Base-by-base conservation (phyloP, 495 filamentous ascomycete genomes). In the Lasiosphaeria miniovina region DNA sequence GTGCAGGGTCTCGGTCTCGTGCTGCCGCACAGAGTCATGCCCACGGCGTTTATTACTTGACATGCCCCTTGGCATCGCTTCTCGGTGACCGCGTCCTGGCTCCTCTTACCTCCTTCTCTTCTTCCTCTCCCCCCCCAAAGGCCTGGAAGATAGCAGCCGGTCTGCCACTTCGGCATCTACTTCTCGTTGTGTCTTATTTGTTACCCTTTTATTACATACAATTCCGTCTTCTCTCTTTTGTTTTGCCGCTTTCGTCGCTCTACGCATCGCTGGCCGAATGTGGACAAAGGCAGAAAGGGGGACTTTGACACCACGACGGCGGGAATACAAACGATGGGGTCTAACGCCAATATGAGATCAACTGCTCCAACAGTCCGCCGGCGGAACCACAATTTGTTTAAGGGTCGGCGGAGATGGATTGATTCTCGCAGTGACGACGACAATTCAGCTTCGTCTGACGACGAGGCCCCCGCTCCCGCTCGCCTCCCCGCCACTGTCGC, bases 311-410 rank as follows among this genome's bases (percentile, higher is more conserved):
- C 43, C 4, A 11, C 34, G 35, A 55, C 41, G 45, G 53, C 49
- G 49, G 58, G 49, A 35, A 35, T 9, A 3, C 32, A 41, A 24
- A 9, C 8, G 40, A 49, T 10, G 45, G 43, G 51, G 12, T 43
- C 10, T 17, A 55, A 41, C 40, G 15, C 0, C 49, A 55, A 11
- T 5, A 61, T 61, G 58, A 61, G 58, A 36, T 40, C 43, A 12
- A 61, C 58, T 50, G 52, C 43, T 45, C 58, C 58, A 55, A 32
- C 58, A 14, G 40, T 55, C 45, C 58, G 58, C 52, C 52, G 58
- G 58, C 58, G 58, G 35, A 61, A 51, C 45, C 41, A 38, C 52
- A 43, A 45, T 45, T 38, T 24, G 43, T 36, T 36, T 6, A 14
- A 51, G 52, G 50, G 33, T 36, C 17, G 34, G 9, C 52, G 36